These are phyloP conservation scores for Pyrenopolyporus hunteri DNA, from an alignment of 495 filamentous ascomycete genomes.

Conservation along the genomic window DNA sequence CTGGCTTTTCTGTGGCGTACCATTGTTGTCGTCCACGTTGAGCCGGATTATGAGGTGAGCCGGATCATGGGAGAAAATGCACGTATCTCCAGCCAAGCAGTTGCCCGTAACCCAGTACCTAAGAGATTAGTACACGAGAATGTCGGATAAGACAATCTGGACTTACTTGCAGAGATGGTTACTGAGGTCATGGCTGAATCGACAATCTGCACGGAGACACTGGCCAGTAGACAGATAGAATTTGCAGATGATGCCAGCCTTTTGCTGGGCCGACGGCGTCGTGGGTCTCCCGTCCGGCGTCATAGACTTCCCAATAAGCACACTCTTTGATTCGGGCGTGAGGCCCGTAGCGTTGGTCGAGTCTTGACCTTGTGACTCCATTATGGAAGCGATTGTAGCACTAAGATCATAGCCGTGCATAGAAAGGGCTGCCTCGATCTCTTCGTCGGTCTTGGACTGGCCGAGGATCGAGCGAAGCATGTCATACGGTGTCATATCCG, in stretches of 20 bases:
- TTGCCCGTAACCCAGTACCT: conserved; percentile 98
- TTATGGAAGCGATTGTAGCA: conserved; percentile 84
- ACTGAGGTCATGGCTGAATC: conserved; percentile 95
- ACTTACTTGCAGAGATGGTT: conserved; percentile 98
- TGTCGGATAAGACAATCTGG: background rate
- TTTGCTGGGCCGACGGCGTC: conserved; percentile 73
- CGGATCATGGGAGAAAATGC: conserved; percentile 97
- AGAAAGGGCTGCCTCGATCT: conserved; percentile 88
- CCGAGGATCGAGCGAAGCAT: conserved; percentile 95
- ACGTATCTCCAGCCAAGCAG: conserved; percentile 91
- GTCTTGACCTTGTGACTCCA: conserved; percentile 63
- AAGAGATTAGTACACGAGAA: conserved; percentile 40
- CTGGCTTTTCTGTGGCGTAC: conserved; percentile 61
- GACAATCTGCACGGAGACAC: conserved; percentile 92
- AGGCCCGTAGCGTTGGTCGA: conserved; percentile 47
- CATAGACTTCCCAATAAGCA: conserved; percentile 92
- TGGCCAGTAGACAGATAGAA: conserved; percentile 92
- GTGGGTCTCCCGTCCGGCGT: conserved; percentile 69
- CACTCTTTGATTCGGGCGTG: conserved; percentile 58
- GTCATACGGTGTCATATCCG: conserved; percentile 97
- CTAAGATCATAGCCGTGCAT: conserved; percentile 91
- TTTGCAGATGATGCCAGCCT: conserved; percentile 89
- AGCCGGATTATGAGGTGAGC: conserved; percentile 75
- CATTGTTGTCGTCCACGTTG: conserved; percentile 65
- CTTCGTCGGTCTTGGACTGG: conserved; percentile 86